Base-by-base conservation (phyloP, 176 grass and related monocot species). In the Carex pumila region DNA sequence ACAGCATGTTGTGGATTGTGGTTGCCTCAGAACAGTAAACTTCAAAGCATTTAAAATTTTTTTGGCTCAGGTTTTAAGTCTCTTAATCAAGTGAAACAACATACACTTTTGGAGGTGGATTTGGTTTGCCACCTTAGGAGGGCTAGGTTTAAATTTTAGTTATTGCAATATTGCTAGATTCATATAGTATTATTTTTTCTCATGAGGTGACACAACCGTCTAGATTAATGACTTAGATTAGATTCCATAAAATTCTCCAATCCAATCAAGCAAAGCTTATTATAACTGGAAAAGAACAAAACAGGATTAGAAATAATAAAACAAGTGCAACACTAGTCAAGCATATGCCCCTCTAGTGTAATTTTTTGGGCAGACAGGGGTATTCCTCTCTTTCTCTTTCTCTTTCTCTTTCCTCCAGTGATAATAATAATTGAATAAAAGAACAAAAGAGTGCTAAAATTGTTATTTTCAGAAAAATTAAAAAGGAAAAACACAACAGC, bases 241-340 rank as follows among this genome's bases (percentile, higher is more conserved):
- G 79, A 81, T 81, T 81, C 79, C 79, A 47, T 4, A 65, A 81
- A 81, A 81, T 43, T 65, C 56, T 81, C 56, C 79, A 81, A 81
- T 25, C 21, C 47, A 81, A 13, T 10, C 52, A 3, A 25, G 25
- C 25, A 25, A 25, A 25, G 6, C 52, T 78, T 57, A 78, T 17
- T 18, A 56, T 56, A 76, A 77, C 12, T 43, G 60, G 78, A 36
- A 58, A 72, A 61, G 76, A 22, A 50, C 56, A 84, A 77, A 65
- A 43, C 22, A 19, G 18, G 11, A 25, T 15, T 61, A 76, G 21
- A 57, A 57, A 77, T 55, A 77, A 49, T 17, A 78, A 53, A 53
- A 78, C 52, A 56, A 78, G 25, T 32, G 73, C 73, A 78, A 57
- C 73, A 78, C 52, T 78, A 78, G 73, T 78, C 73, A 78, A 78